A percentile compares a stretch with the other conserved stretches of the same genome.
Conservation (phyloP, 306 rosid genomes). For the Argentina anserina region DNA sequence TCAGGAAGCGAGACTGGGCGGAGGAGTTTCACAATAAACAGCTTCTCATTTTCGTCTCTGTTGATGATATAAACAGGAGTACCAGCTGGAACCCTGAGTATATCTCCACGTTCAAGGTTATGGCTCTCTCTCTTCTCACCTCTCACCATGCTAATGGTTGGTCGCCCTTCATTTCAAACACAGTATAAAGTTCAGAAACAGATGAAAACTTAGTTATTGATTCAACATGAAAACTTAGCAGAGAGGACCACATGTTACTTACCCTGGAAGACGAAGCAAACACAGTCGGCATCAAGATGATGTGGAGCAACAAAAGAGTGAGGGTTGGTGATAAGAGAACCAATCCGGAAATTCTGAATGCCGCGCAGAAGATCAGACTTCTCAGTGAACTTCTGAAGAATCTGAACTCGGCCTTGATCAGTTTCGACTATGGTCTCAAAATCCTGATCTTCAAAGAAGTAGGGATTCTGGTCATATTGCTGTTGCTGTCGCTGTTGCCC, state of each 20-base stretch:
- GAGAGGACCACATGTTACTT: neutral
- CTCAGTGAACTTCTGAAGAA: constrained; percentile 43
- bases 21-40: constrained; percentile 39
- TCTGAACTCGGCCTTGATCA: constrained; percentile 42
- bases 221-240: neutral
- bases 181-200: neutral
- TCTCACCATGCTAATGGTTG: constrained; percentile 40
- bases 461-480: constrained; percentile 34
- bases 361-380: constrained; percentile 50
- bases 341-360: constrained; percentile 50
- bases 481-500: constrained; percentile 2
- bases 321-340: constrained; percentile 40
- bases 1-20: constrained; percentile 42
- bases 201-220: neutral
- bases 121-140: constrained; percentile 43
- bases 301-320: constrained; percentile 45
- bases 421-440: constrained; percentile 37
- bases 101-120: constrained; percentile 52
- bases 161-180: constrained; percentile 39
- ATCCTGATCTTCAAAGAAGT: constrained; percentile 34
- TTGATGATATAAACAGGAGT: constrained; percentile 50
- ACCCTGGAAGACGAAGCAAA: constrained; percentile 52
- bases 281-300: constrained; percentile 53
- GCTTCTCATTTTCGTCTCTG: constrained; percentile 52
- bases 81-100: constrained; percentile 51